Conservation (phyloP, 805 yeast genomes). For the Candida xiaguanensis region DNA sequence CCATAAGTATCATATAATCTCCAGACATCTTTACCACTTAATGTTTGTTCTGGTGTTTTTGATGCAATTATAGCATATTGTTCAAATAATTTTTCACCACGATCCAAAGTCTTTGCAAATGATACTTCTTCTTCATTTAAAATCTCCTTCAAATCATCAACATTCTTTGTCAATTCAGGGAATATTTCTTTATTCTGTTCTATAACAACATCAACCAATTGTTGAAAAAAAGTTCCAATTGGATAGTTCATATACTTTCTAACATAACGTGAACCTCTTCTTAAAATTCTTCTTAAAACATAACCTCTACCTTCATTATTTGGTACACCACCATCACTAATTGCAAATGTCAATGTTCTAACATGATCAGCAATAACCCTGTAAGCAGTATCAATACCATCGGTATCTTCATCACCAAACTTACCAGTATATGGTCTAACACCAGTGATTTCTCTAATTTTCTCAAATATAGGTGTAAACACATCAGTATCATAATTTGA, state of each 20-base stretch:
- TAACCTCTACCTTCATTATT: slow-evolving; percentile 99
- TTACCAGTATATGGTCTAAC: slow-evolving; percentile 88
- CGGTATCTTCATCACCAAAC: slow-evolving; percentile 87
- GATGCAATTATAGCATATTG: slow-evolving; percentile 84
- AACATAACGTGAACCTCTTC: slow-evolving; percentile 97
- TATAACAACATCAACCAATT: slow-evolving; percentile 87
- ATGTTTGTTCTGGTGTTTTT: slow-evolving; percentile 66
- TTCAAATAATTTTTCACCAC: slow-evolving; percentile 96
- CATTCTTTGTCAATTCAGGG: slow-evolving; percentile 82
- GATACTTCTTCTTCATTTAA: slow-evolving; percentile 95
- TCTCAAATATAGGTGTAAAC: slow-evolving; percentile 80
- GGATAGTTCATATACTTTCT: slow-evolving; percentile 96
- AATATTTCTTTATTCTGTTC: slow-evolving; percentile 82
- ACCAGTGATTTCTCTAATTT: slow-evolving; percentile 89
- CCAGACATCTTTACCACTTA: slow-evolving; percentile 96
- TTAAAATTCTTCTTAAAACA: slow-evolving; percentile 90
- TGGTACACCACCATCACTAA: slow-evolving; percentile 99
- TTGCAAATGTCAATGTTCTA: slow-evolving; percentile 92
- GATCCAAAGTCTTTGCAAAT: slow-evolving; percentile 90
- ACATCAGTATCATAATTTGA: slow-evolving; percentile 98
- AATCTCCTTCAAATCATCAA: slow-evolving; percentile 78
- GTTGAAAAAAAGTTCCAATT: slow-evolving; percentile 89
- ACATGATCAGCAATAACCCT: slow-evolving; percentile 98
- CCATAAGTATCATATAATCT: slow-evolving; percentile 97
- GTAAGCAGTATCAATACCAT: slow-evolving; percentile 97